Evolutionary conservation across 2,329 filamentous ascomycete genomes (phyloP).

Genomic region (Karstenula rhodostoma): DNA sequence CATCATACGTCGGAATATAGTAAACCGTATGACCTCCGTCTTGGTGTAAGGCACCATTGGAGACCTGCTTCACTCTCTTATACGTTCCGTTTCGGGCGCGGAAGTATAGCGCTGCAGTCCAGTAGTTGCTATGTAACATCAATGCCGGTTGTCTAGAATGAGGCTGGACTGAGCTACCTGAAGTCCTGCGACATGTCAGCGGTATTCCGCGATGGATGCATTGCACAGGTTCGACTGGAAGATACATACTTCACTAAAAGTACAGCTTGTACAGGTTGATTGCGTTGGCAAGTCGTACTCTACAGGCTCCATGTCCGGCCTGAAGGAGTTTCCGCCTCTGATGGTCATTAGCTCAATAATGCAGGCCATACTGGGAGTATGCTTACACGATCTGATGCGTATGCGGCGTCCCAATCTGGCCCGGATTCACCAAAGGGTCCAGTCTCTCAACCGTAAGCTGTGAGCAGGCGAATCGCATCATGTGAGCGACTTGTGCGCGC

Average conservation of each 20-base stretch:
- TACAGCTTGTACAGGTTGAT: conserved; percentile 41
- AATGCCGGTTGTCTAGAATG: not conserved
- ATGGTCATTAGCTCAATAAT: not conserved
- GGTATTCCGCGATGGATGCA: not conserved
- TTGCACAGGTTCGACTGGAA: not conserved
- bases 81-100: conserved; percentile 40
- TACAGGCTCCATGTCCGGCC: conserved; percentile 34
- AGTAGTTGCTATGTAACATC: conserved; percentile 33
- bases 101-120: conserved; percentile 43
- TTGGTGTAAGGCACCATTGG: conserved; percentile 26
- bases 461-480: conserved; percentile 40
- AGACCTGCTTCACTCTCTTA: conserved; percentile 39
- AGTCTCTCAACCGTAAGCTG: conserved; percentile 40
- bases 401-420: conserved; percentile 36
- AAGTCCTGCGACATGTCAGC: not conserved
- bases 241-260: conserved; percentile 30
- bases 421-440: conserved; percentile 40
- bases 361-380: too few relatives aligned
- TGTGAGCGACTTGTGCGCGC: conserved; percentile 23
- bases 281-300: conserved; percentile 33
- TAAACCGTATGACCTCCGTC: conserved; percentile 43
- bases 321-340: conserved; percentile 35
- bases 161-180: not conserved
- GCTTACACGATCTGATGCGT: conserved; percentile 38
- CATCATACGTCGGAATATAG: conserved; percentile 43